Base-by-base conservation (phyloP, 768 basidiomycete species). In the Termitomyces sp. region DNA sequence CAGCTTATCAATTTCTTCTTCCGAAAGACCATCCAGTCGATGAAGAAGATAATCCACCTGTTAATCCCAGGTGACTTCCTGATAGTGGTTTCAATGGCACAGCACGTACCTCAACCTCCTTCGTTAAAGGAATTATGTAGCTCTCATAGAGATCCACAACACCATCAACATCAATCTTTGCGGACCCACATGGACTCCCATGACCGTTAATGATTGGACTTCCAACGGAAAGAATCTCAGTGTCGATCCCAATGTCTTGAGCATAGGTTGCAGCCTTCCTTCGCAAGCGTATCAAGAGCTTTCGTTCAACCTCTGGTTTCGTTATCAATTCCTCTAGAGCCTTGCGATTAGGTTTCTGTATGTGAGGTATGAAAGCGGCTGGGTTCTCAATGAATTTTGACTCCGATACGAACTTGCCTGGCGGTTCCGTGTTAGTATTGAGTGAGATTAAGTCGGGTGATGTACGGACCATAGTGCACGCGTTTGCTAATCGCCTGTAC, bases 391-490 rank as follows among this genome's bases (percentile, higher is more conserved):
- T 68, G 76, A 99, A 99, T 69, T 99, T 99, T 28, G 91, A 91
- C 73, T 99, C 97, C 5, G 95, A 94, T 5, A 99, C 97, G 69
- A 99, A 99, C 79, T 98, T 98, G 56, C 97, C 96, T 99, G 67
- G n/a, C 50, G 14, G 15, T 1, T 19, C 57, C 4, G 21, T 23
- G 33, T 51, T 14, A 60, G 28, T 17, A 38, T 42, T 5, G 11
- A 43, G n/a, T 2, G 15, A n/a, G 35, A 31, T 3, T 5, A 12
- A 21, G 37, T 37, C 10, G 33, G 40, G 8, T 12, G n/a, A 17
- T 12, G 19, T 37, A 11, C 60, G 42, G 62, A 95, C 97, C 97
- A 66, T 96, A 99, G 71, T 99, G 97, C 35, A 99, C 95, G 40
- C 97, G 86, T 75, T 98, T 89, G 74, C 91, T 94, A 67, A 99